Base-by-base conservation (phyloP, 352 stramenopile species). In the Globisporangium middletonii region DNA sequence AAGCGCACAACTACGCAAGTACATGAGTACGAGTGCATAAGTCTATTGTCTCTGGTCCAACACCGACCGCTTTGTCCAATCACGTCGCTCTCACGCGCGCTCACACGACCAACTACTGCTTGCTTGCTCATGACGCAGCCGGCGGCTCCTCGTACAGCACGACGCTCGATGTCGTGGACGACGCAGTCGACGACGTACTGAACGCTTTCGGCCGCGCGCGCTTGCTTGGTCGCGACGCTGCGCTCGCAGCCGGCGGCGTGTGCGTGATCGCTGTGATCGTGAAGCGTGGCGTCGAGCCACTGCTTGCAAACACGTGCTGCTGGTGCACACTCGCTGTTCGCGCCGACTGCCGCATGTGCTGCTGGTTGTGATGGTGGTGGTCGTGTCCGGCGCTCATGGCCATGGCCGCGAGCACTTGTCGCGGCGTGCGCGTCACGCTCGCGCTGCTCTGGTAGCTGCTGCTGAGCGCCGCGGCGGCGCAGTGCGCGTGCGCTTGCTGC, bases 131-230 rank as follows among this genome's bases (percentile, higher is more conserved):
- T 9, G 9, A 57, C 27, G 55, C 55, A 12, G 41, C 19, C 11
- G 51, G 15, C 3, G 59, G 46, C 46, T 65, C 59, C 8, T 60
- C 59, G 53, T 65, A 65, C 26, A 65, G 46, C 12, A 65, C 53
- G 28, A 65, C 53, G 26, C 53, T 65, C 45, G 59, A 56, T 11
- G 52, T 55, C 7, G 51, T 60, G 4, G 59, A 60, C 18, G 59
- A 57, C 16, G 59, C 49, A 19, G 59, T 65, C 9, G 59, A 60
- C 48, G 59, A 23, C 15, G 52, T 60, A 45, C 59, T 65, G 37
- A 60, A 65, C n/a, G 59, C 59, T 41, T 65, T 65, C 9, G 59
- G 37, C 0, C 59, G 52, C 13, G 52, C 37, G 18, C 23, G 50
- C 28, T 53, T 58, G 44, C 26, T 35, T 28, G 47, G 15, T 27